A percentile compares a stretch with the other conserved stretches of the same genome.
Evolutionary conservation across 352 stramenopile genomes (phyloP).

Genomic region (Globisporangium ultimum): DNA sequence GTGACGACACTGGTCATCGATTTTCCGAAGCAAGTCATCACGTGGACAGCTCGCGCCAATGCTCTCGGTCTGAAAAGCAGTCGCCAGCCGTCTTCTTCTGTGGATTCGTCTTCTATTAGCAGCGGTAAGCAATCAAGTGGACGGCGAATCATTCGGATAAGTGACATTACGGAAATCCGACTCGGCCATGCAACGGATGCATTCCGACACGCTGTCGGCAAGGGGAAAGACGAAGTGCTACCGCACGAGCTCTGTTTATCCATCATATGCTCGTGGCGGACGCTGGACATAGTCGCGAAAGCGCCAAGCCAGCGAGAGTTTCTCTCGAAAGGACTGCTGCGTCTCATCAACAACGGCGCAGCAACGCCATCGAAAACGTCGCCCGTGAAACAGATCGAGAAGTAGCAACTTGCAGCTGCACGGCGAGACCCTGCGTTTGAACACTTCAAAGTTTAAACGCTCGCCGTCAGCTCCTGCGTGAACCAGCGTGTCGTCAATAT

Average conservation of each 20-base stretch:
- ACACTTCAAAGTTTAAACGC: conserved; percentile 1
- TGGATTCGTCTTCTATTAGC: too few species aligned
- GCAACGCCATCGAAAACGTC: too few species aligned
- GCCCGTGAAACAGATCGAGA: background rate
- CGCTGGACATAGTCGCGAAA: conserved; percentile 58
- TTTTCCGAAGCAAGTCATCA: conserved; percentile 45
- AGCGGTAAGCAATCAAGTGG: conserved; percentile 7
- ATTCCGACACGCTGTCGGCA: conserved; percentile 25
- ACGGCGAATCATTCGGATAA: conserved; percentile 31
- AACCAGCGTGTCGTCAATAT: background rate
- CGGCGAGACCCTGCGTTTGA: background rate
- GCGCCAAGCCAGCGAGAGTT: conserved; percentile 48
- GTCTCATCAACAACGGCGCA: conserved; percentile 20
- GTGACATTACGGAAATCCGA: conserved; percentile 53
- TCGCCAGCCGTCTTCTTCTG: background rate
- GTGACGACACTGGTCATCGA: conserved; percentile 44
- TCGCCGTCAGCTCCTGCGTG: background rate
- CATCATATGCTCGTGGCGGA: conserved; percentile 56
- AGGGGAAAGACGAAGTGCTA: conserved; percentile 22
- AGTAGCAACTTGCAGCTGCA: background rate
- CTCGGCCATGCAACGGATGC: conserved; percentile 46
- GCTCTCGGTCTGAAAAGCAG: conserved; percentile 11
- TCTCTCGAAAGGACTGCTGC: conserved; percentile 40
- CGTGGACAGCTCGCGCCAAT: conserved; percentile 45
- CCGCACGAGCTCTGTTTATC: conserved; percentile 46